Base-by-base conservation (phyloP, 192 early-diverging fungal species). In the Coemansia sp. region DNA sequence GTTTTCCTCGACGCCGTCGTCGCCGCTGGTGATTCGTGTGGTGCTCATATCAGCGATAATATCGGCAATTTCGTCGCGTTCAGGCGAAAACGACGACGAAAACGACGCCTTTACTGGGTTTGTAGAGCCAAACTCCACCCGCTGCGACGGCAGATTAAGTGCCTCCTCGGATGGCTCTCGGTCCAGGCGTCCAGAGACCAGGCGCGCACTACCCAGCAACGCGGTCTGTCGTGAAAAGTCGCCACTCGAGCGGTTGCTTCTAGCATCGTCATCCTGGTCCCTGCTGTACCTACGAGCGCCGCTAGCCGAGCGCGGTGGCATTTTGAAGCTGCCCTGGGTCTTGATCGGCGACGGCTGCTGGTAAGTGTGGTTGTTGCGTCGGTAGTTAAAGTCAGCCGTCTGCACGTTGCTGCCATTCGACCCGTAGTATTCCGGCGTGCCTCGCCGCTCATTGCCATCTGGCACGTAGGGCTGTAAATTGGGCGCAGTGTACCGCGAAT, bases 31-130 rank as follows among this genome's bases (percentile, higher is more conserved):
- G 1, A 79, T 68, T 13, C 65, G 72, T 28, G 72, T 23, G 6
- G 68, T 80, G 65, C 69, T 80, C 77, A 80, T 80, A 53, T 75
- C 77, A 16, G 72, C 73, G 21, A 80, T 80, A 18, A 80, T 80
- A 16, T 75, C 77, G 28, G 77, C 72, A 23, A 80, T 80, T 50
- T 80, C 77, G 58, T 76, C 75, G 21, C 63, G 52, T 37, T 80
- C 77, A 13, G 73, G 73, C 23, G 68, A 65, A 16, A 35, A 58
- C 6, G 76, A 61, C 25, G 59, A 47, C 11, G 72, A 52, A 21
- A 64, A 28, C 37, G 62, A 58, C 9, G 55, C 47, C 64, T 60
- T 68, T 20, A 56, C 67, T 1, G 72, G 77, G 12, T 35, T 68
- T 0, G 72, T 59, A 48, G 65, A 72, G 0, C 72, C 69, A 65